Conservation (phyloP, 2,329 filamentous ascomycete genomes). For the Claviceps pazoutovae region DNA sequence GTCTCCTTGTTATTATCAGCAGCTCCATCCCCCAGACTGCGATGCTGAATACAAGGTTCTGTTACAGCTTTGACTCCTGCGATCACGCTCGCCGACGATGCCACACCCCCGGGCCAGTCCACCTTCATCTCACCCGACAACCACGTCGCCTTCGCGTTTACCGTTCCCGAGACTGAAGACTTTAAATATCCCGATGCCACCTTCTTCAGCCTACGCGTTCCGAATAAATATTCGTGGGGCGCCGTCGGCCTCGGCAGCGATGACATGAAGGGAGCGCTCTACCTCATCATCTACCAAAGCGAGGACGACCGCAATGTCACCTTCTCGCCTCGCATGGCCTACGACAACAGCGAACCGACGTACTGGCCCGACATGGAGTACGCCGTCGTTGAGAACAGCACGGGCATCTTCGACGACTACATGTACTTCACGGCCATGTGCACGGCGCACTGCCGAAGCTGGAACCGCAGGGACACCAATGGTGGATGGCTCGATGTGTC, state of each 20-base stretch:
- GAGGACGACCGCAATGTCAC: conserved; percentile 34
- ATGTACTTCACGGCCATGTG: conserved; percentile 39
- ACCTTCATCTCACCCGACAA: conserved; percentile 30
- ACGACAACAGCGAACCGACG: conserved; percentile 37
- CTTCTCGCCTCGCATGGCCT: conserved; percentile 38
- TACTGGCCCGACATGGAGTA: conserved; percentile 30
- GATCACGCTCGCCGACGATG: conserved; percentile 13
- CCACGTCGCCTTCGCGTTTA: conserved; percentile 34
- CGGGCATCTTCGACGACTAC: conserved; percentile 30
- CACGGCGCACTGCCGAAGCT: conserved; percentile 34
- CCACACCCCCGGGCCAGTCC: conserved; percentile 21
- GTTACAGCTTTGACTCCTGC: conserved; percentile 12
- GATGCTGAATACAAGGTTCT: neutral
- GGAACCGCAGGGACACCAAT: conserved; percentile 21
- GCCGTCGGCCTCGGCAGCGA: conserved; percentile 40
- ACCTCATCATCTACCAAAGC: conserved; percentile 41
- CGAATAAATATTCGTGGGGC: conserved; percentile 33
- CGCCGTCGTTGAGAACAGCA: conserved; percentile 28
- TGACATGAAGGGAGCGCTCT: conserved; percentile 37
- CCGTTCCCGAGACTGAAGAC: conserved; percentile 31
- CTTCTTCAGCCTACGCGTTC: conserved; percentile 40
- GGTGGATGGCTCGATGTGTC: conserved; percentile 35
- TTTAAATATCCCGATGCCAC: conserved; percentile 23
- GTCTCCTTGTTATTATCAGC: neutral
- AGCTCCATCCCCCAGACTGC: neutral